Base-by-base conservation (phyloP, 805 yeast genomes). In the Candida multigemmis region DNA sequence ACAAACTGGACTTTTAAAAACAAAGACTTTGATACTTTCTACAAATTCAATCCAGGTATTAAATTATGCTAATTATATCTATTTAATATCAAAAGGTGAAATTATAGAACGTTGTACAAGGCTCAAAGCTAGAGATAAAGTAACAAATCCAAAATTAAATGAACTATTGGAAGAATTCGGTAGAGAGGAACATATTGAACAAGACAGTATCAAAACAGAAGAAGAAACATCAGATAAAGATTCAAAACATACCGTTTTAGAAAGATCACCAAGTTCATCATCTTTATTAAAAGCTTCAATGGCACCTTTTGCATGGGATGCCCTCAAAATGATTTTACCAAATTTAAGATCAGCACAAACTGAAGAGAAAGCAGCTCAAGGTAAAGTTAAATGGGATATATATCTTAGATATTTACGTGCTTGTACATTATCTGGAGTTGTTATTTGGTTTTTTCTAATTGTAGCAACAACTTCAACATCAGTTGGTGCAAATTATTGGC, bases 31-130 rank as follows among this genome's bases (percentile, higher is more conserved):
- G 16, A 53, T 76, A 21, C 52, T 76, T 27, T 65, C 79, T 3
- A 76, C 84, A 2, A 76, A 76, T 43, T 62, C 75, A 0, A 58
- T 74, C 12, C 50, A 67, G 13, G 73, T 76, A 4, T 53, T 76
- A 34, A 57, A 65, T 33, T 65, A 68, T 34, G 76, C 93, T 0
- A 68, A 73, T 30, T 60, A 61, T 28, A 77, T 83, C 18, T 68
- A 68, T 28, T 72, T 79, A 31, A 54, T 84, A 32, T 67, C 68
- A 26, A 53, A 62, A 16, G 66, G 75, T 12, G 51, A 52, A 25
- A 71, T 83, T 25, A 51, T 61, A 2, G 94, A 83, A 45, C 40
- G 56, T 6, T 81, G 61, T 6, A 26, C 43, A 4, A n/a, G n/a
- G n/a, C n/a, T n/a, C 14, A 22, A 24, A 5, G 38, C 45, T 12